These are phyloP conservation scores for Catunica adiposa DNA, from an alignment of 2,329 filamentous ascomycete species.

Conservation along the genomic window DNA sequence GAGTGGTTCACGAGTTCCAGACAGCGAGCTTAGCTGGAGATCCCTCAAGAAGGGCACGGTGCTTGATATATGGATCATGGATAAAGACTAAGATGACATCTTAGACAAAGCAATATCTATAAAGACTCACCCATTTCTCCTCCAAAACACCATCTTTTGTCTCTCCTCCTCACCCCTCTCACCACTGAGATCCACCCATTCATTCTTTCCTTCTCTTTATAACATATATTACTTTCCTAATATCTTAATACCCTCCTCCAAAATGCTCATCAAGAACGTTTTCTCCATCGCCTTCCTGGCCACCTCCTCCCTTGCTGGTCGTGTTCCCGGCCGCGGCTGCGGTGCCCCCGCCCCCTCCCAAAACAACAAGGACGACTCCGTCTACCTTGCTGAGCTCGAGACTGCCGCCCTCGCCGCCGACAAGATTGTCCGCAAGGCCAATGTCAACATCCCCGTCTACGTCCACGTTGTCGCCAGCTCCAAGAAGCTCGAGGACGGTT, in stretches of 20 bases:
- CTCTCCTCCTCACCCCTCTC: constrained; percentile 5
- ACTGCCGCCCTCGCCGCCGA: constrained; percentile 14
- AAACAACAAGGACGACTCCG: constrained; percentile 15
- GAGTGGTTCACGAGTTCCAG: too few species aligned
- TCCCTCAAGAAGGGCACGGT: too few species aligned
- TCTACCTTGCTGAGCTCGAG: constrained; percentile 16
- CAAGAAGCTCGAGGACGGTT: constrained; percentile 20
- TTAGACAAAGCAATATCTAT: background rate
- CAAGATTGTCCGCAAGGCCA: constrained; percentile 15
- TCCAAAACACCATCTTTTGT: background rate
- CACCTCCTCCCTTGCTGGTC: constrained; percentile 7
- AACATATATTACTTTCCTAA: background rate
- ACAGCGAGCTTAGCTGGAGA: too few species aligned
- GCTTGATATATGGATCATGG: background rate
- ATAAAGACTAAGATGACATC: background rate
- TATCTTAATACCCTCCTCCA: background rate
- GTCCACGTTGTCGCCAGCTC: constrained; percentile 24
- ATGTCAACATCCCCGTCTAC: constrained; percentile 22
- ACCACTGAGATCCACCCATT: constrained; percentile 1
- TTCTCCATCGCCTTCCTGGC: constrained; percentile 9
- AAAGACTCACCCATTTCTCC: background rate
- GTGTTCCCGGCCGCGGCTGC: constrained; percentile 16
- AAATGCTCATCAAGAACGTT: constrained; percentile 10
- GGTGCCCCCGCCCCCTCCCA: constrained; percentile 15
- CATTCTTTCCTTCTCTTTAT: background rate